A percentile compares a stretch with the other conserved stretches of the same genome.
phyloP scores from a whole-genome alignment of 768 basidiomycete species.

The Tylopilus vinaceipallidus region DNA sequence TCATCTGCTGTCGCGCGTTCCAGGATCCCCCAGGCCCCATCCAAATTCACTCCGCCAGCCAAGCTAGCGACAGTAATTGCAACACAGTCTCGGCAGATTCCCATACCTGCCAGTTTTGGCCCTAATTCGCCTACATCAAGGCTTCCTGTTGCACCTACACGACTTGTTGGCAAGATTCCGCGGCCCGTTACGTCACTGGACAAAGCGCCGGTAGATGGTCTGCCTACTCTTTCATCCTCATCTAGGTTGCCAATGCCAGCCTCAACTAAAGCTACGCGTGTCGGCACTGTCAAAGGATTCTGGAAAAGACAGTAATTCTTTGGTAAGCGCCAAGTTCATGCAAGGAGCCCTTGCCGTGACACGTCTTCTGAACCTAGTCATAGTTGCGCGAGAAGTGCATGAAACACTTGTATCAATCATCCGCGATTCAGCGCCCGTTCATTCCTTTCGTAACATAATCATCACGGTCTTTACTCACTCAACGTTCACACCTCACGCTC shows the following conservation, averaged over 20 bases:
- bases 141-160: constrained; percentile 21
- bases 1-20: constrained; percentile 7
- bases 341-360: neutral
- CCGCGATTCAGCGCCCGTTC: neutral
- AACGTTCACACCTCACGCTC: constrained; percentile 9
- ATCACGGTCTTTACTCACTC: constrained; percentile 19
- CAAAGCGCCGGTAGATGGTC: constrained; percentile 3
- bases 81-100: constrained; percentile 18
- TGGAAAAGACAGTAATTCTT: constrained; percentile 26
- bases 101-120: neutral
- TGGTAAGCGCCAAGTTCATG: constrained; percentile 7
- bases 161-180: constrained; percentile 8
- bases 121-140: constrained; percentile 17
- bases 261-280: constrained; percentile 19
- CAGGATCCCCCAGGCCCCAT: constrained; percentile 22
- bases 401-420: constrained; percentile 6
- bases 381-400: constrained; percentile 2
- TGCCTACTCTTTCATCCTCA: neutral
- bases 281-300: constrained; percentile 31
- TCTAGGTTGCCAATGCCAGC: constrained; percentile 28
- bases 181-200: constrained; percentile 4
- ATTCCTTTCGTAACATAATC: neutral
- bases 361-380: neutral
- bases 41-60: constrained; percentile 29
- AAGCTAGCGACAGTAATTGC: constrained; percentile 31